Evolutionary conservation across 805 yeast genomes (phyloP), one percentile per base, ranked within the genome.

Genomic region (Metschnikowia santaceciliae): DNA sequence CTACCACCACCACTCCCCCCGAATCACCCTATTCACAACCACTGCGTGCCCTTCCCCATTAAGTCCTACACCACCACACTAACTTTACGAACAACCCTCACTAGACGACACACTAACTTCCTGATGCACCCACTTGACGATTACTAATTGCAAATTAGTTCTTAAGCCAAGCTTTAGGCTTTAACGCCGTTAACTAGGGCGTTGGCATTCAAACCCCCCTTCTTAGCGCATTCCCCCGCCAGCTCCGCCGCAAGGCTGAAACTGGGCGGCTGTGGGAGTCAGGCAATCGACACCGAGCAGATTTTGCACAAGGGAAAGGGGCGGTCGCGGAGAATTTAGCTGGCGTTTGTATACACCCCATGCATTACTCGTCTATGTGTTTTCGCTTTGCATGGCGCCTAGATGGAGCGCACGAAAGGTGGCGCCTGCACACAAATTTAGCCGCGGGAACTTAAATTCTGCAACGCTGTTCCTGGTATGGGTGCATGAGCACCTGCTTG

Each of bases 341-440:
- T 14, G 32, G 17, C 4, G 34, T 7, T 14, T 35, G 23, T 6
- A 6, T 34, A 19, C 40, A 34, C 34, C 7, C 15, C 47, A 11
- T 35, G 38, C 47, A 19, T 34, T 33, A 6, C 40, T 44, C 47
- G 47, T 44, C 47, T 44, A 44, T 44, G 47, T 44, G 39, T 33
- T 26, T 42, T n/a, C 14, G 38, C 38, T 33, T 32, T 43, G 47
- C 47, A 43, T 32, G 40, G 47, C 33, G 47, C 47, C 40, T 15
- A 35, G 23, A 34, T 36, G 47, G 34, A n/a, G 47, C 34, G 40
- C 47, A 14, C 41, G 6, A 22, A 17, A 6, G 14, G 40, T 13
- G 33, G 7, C 8, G 10, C 40, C 40, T 36, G 40, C 34, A 44
- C 34, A 19, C 15, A 2, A 2, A 1, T 40, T 17, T 20, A 42